Base-by-base conservation (phyloP, 1,284 basidiomycete species). In the Meripilus lineatus region DNA sequence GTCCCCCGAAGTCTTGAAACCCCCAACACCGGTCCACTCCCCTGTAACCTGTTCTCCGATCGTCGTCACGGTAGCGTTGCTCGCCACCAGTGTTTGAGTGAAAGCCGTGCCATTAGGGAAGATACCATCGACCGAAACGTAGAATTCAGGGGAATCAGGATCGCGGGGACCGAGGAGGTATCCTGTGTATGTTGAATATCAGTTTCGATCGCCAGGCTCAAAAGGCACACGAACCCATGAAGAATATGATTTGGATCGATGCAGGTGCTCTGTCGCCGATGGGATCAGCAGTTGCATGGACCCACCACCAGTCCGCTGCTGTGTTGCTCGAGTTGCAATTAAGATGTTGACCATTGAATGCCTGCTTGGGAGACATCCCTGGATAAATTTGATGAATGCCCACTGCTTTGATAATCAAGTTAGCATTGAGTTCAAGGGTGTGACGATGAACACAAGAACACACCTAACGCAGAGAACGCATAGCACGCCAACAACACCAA, bases 101-200 rank as follows among this genome's bases (percentile, higher is more conserved):
- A 55, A 56, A 21, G 49, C 42, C 3, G 51, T 55, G 34, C 57
- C 58, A 38, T 60, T 55, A n/a, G 54, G 30, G 43, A 54, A 55
- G 25, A 50, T 51, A 24, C 57, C 57, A 30, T 54, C 51, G 42
- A 58, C 40, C n/a, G 44, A 43, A 28, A 56, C 45, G 42, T 58
- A 58, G 45, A 52, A 56, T 38, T 60, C 54, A 13, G 58, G 58
- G 2, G 50, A 37, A 14, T 45, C 41, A 21, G 47, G 32, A 25
- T 42, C 40, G 23, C 26, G 44, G 10, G 39, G 45, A 26, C 44
- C 45, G 36, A 51, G 40, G 2, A 54, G 47, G 39, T 59, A 58
- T 1, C 58, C 58, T 59, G 39, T n/a, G 24, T n/a, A 5, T 6
- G 36, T 20, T 38, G 17, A 22, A 7, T 30, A 10, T 30, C 4